A percentile compares a stretch with the other conserved stretches of the same genome.
Conservation (phyloP, 371 early-diverging fungal species). For the Rhizopus stolonifer region DNA sequence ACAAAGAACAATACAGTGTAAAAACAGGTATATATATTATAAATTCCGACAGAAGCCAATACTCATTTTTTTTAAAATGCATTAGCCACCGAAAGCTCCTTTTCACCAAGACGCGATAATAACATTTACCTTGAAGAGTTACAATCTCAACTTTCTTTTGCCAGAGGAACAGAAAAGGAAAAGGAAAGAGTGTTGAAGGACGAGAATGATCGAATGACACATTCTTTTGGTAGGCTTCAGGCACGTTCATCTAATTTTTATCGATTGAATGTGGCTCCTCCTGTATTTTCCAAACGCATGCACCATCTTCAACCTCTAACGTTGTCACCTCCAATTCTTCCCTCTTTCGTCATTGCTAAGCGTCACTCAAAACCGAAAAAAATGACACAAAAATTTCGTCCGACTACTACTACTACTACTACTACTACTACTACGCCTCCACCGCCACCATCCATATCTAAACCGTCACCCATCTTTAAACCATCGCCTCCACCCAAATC, state of each 20-base stretch:
- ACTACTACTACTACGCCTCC: conserved; percentile 1
- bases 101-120: conserved; percentile 17
- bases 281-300: conserved; percentile 16
- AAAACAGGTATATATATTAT: neutral
- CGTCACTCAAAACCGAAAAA: neutral
- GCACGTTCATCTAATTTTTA: conserved; percentile 13
- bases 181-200: neutral
- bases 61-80: neutral
- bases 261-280: conserved; percentile 4
- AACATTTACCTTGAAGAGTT: conserved; percentile 23
- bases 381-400: neutral
- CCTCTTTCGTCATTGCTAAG: neutral
- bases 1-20: neutral
- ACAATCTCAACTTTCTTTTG: conserved; percentile 12
- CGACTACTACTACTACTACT: neutral
- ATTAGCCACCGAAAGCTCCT: neutral
- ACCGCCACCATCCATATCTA: neutral
- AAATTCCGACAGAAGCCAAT: neutral
- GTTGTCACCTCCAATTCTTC: neutral
- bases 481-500: too few relatives aligned
- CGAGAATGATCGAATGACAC: conserved; percentile 1
- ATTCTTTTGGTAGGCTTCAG: conserved; percentile 5
- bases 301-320: neutral
- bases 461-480: neutral
- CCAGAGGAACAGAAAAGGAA: conserved; percentile 10